These are phyloP conservation scores for Cryptosporidium andersoni DNA, from an alignment of 169 alveolate species.

Conservation along the genomic window DNA sequence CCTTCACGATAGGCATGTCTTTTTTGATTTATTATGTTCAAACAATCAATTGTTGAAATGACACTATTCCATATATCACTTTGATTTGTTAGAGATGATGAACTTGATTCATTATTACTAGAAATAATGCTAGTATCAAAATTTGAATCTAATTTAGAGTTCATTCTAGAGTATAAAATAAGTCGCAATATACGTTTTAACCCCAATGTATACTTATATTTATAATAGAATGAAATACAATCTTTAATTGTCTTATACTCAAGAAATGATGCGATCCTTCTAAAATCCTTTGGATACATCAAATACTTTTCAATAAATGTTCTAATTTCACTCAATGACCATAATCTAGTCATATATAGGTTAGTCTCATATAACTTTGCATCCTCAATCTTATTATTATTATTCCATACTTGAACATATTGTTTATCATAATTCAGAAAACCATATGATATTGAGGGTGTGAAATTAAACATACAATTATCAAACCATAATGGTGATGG, in stretches of 20 bases:
- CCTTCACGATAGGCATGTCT: constrained; percentile 47
- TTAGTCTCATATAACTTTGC: constrained; percentile 59
- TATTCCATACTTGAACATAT: neutral
- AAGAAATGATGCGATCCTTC: constrained; percentile 83
- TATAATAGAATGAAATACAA: constrained; percentile 81
- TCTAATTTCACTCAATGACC: constrained; percentile 84
- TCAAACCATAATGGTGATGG: constrained; percentile 69
- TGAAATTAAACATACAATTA: constrained; percentile 46
- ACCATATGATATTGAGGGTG: constrained; percentile 32
- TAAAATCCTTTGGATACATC: constrained; percentile 87
- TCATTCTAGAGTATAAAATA: neutral
- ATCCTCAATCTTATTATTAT: constrained; percentile 22
- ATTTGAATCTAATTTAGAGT: neutral
- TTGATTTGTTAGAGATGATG: neutral
- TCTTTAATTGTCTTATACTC: constrained; percentile 84
- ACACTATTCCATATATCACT: constrained; percentile 24
- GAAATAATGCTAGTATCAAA: neutral
- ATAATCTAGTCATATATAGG: constrained; percentile 75
- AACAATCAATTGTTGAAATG: constrained; percentile 15
- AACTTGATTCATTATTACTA: neutral
- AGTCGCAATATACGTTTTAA: constrained; percentile 71
- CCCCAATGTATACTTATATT: constrained; percentile 74
- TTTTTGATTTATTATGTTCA: constrained; percentile 32
- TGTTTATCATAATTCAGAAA: constrained; percentile 4
- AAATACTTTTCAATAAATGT: constrained; percentile 83